These are phyloP conservation scores for Fraxinus xanthoxyloides DNA, from an alignment of 305 asterid genomes.

Conservation along the genomic window DNA sequence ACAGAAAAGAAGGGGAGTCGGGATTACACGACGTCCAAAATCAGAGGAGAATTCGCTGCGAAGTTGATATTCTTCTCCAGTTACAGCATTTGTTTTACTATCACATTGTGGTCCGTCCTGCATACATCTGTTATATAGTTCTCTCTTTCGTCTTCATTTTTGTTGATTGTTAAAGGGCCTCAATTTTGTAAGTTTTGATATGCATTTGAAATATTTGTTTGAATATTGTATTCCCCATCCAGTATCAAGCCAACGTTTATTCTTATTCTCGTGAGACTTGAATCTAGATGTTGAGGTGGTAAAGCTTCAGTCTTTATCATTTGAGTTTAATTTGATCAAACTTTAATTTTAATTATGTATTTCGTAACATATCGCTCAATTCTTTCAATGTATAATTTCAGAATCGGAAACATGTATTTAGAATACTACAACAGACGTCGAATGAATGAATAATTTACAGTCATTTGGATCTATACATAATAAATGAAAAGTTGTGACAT, in stretches of 20 bases:
- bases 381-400: background rate
- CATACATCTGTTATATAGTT: background rate
- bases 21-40: background rate
- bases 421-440: no score
- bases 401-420: no score
- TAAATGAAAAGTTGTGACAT: no score
- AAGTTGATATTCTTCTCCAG: background rate
- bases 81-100: background rate
- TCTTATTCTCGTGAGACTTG: background rate
- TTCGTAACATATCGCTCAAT: background rate
- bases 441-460: background rate
- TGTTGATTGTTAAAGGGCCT: constrained; percentile 17
- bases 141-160: background rate
- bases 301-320: background rate
- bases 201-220: constrained; percentile 20
- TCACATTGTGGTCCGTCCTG: background rate
- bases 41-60: background rate
- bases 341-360: no score
- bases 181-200: constrained; percentile 17
- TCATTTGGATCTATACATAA: background rate
- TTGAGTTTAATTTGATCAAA: background rate
- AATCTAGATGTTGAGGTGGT: no score
- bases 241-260: background rate
- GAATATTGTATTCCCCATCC: background rate
- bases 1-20: background rate